Evolutionary conservation across 139 green algal genomes (phyloP).

Genomic region (Chlamydomonas sphaeroides): DNA sequence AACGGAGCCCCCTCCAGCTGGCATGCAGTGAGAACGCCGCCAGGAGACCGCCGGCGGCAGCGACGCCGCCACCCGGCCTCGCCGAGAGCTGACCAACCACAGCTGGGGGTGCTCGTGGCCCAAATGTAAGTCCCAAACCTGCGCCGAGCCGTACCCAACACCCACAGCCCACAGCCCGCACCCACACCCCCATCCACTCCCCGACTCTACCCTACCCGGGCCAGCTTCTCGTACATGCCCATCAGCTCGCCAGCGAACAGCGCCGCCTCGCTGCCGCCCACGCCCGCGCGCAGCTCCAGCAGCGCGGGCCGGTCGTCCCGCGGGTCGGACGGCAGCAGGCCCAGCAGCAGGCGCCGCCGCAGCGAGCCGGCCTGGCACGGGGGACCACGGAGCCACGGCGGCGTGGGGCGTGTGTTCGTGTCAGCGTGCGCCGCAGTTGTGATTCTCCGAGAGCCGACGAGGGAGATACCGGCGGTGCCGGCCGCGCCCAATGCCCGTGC

Average conservation of each 20-base stretch:
- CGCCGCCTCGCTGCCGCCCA: constrained; percentile 67
- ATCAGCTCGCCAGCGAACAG: constrained; percentile 63
- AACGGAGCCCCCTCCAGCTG: no score
- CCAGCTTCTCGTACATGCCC: constrained; percentile 61
- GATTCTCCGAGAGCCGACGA: not conserved
- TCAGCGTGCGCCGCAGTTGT: not conserved
- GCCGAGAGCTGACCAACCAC: no score
- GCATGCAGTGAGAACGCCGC: no score
- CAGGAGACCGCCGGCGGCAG: no score
- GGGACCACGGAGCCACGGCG: not conserved
- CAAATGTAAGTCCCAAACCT: no score
- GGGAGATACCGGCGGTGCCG: no score
- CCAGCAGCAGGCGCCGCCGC: constrained; percentile 10
- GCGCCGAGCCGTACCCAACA: no score
- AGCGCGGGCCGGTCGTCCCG: constrained; percentile 49
- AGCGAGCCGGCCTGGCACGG: not conserved
- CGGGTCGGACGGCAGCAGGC: constrained; percentile 22
- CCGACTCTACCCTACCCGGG: not conserved
- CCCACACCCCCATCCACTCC: not conserved
- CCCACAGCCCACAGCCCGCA: no score
- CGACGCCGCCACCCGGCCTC: no score
- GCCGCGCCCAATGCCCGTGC: not conserved
- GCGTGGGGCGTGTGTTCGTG: not conserved
- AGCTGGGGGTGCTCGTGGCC: no score
- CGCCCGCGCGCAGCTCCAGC: constrained; percentile 73